Conservation (phyloP, 148 eudicot genomes). For the Chenopodium formosanum region DNA sequence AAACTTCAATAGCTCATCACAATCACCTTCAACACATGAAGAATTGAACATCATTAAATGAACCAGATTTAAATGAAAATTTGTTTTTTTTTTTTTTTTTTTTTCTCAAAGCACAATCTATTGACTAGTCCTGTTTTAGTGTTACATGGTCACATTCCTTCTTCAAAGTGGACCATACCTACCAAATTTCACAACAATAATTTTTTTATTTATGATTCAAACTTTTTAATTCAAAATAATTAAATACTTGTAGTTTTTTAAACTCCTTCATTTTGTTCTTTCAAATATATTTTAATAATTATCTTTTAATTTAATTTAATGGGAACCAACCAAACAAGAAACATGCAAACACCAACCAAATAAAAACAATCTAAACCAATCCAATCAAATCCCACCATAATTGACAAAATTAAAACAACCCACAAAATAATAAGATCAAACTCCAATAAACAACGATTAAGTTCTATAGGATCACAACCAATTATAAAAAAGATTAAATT, state of each 20-base stretch:
- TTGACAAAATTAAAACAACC: not conserved
- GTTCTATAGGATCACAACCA: too few species aligned
- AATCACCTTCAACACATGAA: not conserved
- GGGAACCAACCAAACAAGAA: not conserved
- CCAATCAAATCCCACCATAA: not conserved
- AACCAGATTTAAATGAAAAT: not conserved
- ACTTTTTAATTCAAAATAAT: not conserved
- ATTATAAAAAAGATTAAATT: not conserved
- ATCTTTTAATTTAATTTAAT: too few species aligned
- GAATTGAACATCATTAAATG: not conserved
- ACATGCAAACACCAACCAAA: not conserved
- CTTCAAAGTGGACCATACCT: constrained; percentile 6
- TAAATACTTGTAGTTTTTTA: not conserved
- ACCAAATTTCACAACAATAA: not conserved
- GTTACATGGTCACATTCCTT: not conserved
- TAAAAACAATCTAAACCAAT: not conserved
- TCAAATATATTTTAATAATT: too few species aligned
- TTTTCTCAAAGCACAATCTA: not conserved
- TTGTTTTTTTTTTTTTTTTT: not conserved
- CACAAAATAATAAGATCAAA: constrained; percentile 7
- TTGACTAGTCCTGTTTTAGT: not conserved
- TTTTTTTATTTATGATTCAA: too few species aligned
- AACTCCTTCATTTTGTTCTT: not conserved
- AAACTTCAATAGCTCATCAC: not conserved
- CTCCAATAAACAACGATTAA: not conserved